These are phyloP conservation scores for Rhizopus microsporus DNA, from an alignment of 371 early-diverging fungal genomes.

Conservation along the genomic window DNA sequence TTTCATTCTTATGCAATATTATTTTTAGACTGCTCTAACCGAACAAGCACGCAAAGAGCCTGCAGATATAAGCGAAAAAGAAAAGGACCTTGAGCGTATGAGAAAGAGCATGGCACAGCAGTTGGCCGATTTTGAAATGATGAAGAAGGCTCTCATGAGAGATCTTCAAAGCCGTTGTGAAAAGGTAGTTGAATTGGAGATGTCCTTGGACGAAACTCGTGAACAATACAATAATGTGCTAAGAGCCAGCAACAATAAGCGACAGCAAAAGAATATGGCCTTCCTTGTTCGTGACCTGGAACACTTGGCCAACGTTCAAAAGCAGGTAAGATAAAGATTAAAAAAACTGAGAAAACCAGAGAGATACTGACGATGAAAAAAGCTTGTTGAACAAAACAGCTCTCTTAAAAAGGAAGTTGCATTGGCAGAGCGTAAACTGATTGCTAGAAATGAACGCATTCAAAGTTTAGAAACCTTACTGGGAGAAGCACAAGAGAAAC, in stretches of 20 bases:
- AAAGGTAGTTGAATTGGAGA: slow-evolving; percentile 91
- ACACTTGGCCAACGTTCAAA: slow-evolving; percentile 90
- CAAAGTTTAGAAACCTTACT: slow-evolving; percentile 79
- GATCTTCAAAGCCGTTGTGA: slow-evolving; percentile 95
- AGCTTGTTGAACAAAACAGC: slow-evolving; percentile 91
- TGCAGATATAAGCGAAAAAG: slow-evolving; percentile 57
- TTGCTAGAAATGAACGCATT: slow-evolving; percentile 90
- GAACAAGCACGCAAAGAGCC: slow-evolving; percentile 22
- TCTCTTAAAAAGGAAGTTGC: slow-evolving; percentile 89
- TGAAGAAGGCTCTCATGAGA: slow-evolving; percentile 94
- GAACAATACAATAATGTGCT: slow-evolving; percentile 87
- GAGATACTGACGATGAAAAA: neutral
- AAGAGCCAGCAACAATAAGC: slow-evolving; percentile 76
- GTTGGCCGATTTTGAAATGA: slow-evolving; percentile 91
- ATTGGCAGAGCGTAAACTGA: slow-evolving; percentile 86
- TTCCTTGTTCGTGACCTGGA: slow-evolving; percentile 94
- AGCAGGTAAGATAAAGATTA: slow-evolving; percentile 53
- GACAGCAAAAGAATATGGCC: slow-evolving; percentile 91
- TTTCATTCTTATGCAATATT: neutral
- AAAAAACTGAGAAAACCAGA: neutral
- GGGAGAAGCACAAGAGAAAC: slow-evolving; percentile 73
- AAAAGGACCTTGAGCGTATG: slow-evolving; percentile 85
- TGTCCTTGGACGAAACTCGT: slow-evolving; percentile 88
- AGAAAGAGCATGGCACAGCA: slow-evolving; percentile 88
- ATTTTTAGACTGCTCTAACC: slow-evolving; percentile 26